Percentiles rank a stretch among this genome's conserved stretches.
These are phyloP conservation scores for Serendipita indica DNA, from an alignment of 768 basidiomycete species.

Conservation along the genomic window DNA sequence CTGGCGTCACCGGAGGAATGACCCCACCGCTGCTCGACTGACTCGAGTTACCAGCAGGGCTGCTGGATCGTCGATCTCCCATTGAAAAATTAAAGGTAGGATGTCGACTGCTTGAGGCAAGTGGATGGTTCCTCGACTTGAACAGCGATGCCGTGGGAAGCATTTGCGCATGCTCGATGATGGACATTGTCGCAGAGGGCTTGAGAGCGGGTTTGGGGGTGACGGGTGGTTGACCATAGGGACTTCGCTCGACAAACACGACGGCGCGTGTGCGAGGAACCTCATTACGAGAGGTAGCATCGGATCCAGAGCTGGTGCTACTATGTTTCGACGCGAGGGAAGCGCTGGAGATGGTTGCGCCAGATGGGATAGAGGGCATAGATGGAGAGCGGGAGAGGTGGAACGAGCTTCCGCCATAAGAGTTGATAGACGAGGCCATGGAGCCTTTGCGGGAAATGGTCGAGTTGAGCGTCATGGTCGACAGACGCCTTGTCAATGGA, in stretches of 20 bases:
- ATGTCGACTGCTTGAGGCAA: background rate
- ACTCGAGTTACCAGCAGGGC: constrained; percentile 4
- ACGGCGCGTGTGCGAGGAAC: background rate
- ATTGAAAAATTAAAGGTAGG: background rate
- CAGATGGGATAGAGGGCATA: background rate
- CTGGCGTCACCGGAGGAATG: background rate
- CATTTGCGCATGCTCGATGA: constrained; percentile 8
- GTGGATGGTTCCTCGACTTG: background rate
- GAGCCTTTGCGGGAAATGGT: background rate
- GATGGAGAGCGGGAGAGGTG: constrained; percentile 3
- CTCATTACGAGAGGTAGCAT: background rate
- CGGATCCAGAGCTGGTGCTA: background rate
- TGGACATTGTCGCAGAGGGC: constrained; percentile 5
- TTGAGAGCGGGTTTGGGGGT: background rate
- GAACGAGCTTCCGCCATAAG: background rate
- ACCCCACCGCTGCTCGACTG: constrained; percentile 6
- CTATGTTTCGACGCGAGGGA: background rate
- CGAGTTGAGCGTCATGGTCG: constrained; percentile 17
- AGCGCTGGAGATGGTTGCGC: background rate
- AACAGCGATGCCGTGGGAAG: constrained; percentile 1
- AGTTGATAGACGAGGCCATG: constrained; percentile 1
- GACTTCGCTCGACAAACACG: background rate
- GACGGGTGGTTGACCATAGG: background rate
- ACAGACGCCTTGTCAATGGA: constrained; percentile 46
- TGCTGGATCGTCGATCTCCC: background rate